Base-by-base conservation (phyloP, 2,329 filamentous ascomycete species). In the Stachybotrys echinatus region DNA sequence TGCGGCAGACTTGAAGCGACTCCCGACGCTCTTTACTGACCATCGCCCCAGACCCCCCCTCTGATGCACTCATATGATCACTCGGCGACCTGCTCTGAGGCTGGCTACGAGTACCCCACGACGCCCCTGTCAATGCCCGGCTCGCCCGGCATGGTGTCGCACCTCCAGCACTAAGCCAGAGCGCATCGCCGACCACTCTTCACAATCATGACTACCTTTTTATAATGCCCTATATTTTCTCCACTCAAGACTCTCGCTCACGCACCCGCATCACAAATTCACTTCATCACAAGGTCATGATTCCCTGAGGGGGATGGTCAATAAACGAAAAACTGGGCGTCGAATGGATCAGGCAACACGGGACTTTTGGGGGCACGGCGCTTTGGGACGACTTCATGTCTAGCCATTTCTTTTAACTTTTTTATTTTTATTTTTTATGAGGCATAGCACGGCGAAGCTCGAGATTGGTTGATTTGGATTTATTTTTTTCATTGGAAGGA, bases 61-160 rank as follows among this genome's bases (percentile, higher is more conserved):
- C 80, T 90, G 60, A 87, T 85, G 61, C 85, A 87, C 65, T 86
- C 83, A 23, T 88, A 84, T 66, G 84, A 88, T 61, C 80, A 83
- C 65, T 88, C 84, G 48, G 72, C 79, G 53, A 76, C 74, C 61
- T 82, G 80, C 66, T 84, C 81, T 27, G 81, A 85, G 58, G 72
- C 76, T 53, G 77, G 78, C 51, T 84, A 80, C 62, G 79, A 83
- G 56, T 84, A 84, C 69, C 86, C 85, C 37, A 80, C 80, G 42
- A 89, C 87, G 48, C 87, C 87, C 53, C 72, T 87, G 55, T 88
- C 85, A n/a, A 84, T 89, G 80, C 84, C 85, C 27, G 78, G 77
- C 44, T 88, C 85, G 42, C 86, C 86, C 42, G 77, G 76, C 58
- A 69, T 79, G 63, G 67, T 76, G 12, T 65, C 63, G 12, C 61